Evolutionary conservation across 108 stramenopile genomes (phyloP).

Genomic region (Parmales sp.): DNA sequence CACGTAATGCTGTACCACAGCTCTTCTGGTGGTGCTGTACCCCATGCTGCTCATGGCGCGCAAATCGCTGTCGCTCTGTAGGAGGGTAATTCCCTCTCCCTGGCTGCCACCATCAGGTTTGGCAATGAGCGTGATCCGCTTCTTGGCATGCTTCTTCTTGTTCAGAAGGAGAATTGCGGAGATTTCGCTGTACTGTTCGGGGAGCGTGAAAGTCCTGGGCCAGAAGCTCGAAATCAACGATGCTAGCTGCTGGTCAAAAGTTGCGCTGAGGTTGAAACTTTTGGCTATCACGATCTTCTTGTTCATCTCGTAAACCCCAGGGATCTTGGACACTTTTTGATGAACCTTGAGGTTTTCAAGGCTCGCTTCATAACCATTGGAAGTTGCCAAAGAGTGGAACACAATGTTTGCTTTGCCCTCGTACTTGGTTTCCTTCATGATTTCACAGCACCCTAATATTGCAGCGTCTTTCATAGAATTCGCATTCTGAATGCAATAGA

Average conservation of each 20-base stretch:
- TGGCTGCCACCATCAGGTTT: neutral
- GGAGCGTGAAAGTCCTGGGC: neutral
- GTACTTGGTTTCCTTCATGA: too few species aligned
- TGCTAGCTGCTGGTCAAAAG: neutral
- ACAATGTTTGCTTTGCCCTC: neutral
- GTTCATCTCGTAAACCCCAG: neutral
- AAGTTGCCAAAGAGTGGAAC: neutral
- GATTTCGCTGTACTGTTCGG: neutral
- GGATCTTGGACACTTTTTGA: neutral
- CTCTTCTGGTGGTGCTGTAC: neutral
- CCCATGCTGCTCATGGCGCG: neutral
- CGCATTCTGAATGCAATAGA: too few species aligned
- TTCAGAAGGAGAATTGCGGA: neutral
- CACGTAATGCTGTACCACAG: conserved; percentile 15
- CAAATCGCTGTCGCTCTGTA: neutral
- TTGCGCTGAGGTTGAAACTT: neutral
- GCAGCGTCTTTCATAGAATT: too few species aligned
- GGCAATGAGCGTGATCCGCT: neutral
- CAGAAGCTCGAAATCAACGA: neutral
- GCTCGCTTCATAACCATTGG: neutral
- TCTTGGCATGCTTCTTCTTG: neutral
- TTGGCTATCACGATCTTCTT: neutral
- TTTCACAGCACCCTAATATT: too few species aligned
- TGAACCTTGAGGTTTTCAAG: neutral
- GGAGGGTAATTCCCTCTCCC: conserved; percentile 2